phyloP scores from a whole-genome alignment of 306 rosid genomes.

The Sicyos edulis region DNA sequence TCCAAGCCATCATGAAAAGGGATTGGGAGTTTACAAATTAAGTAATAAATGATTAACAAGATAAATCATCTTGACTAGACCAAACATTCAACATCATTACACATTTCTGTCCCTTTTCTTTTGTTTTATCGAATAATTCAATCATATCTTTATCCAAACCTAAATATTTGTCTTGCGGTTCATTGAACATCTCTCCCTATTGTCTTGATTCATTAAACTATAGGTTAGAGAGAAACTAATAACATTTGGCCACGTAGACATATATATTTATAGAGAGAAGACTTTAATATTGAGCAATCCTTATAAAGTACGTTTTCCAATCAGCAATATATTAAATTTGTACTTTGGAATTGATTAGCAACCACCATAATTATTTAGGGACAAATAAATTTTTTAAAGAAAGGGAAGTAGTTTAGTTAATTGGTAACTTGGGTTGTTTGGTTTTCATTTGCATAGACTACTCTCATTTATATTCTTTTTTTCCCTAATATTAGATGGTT shows the following conservation, averaged over 20 bases:
- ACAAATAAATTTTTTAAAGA: background rate
- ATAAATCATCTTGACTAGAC: conserved; percentile 59
- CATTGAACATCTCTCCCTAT: background rate
- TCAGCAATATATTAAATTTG: background rate
- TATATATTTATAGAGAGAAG: background rate
- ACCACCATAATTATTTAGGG: background rate
- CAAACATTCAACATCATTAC: conserved; percentile 45
- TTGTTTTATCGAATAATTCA: conserved; percentile 10
- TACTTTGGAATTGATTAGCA: conserved; percentile 17
- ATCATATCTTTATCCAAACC: conserved; percentile 3
- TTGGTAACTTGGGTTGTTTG: conserved; percentile 2
- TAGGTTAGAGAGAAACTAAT: background rate
- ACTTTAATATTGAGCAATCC: background rate
- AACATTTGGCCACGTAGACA: conserved; percentile 3
- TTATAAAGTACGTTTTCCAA: conserved; percentile 16
- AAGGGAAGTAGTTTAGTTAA: background rate
- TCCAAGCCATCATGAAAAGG: conserved; percentile 30
- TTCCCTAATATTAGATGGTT: background rate
- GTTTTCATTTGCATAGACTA: background rate
- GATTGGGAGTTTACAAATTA: conserved; percentile 29
- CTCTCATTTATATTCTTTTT: background rate
- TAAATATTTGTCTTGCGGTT: conserved; percentile 8
- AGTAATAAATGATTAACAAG: conserved; percentile 37
- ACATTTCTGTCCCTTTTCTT: conserved; percentile 4
- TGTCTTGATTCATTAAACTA: conserved; percentile 5